Evolutionary conservation across 1,139 yeast species (phyloP), one percentile per base, ranked within the genome.

Genomic region (Taphrina pruni): DNA sequence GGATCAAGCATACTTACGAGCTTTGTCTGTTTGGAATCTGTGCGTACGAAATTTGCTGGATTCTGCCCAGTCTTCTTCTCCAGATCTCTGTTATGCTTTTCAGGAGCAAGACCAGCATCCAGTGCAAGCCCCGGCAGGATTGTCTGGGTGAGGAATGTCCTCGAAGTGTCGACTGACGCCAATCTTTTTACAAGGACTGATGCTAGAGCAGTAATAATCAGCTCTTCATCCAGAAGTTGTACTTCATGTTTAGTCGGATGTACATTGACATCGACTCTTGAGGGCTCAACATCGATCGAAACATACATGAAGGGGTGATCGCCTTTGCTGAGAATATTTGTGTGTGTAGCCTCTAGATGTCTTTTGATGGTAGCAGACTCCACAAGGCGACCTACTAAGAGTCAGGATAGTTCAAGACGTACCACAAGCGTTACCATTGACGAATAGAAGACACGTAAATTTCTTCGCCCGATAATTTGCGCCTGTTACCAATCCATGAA

Each of bases 161-260:
- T 81, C 1, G 92, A 84, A 0, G 87, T 81, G 73, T 92, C 97
- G 9, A 86, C 83, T n/a, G 81, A 80, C 0, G 86, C 79, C 43
- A 94, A 79, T 0, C 81, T 76, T 2, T 78, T 79, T 69, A 87
- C 88, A 0, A 93, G 76, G 9, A 78, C 75, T 0, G 78, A 77
- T 41, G 88, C 82, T 0, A 94, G 81, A 35, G 77, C 73, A 54
- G 88, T 92, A 7, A 90, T 84, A 32, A 95, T 90, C 75, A 92
- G 98, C 68, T 89, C 96, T 75, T 95, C 98, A 76, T 87, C 79
- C 48, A 94, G 79, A 76, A 95, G 92, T 65, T 96, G 79, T 0
- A 95, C 98, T 75, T 94, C 98, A 68, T 95, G 83, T 75, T 94
- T 94, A 0, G 99, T 94, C 0, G 99, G 99, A 76, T 95, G 99